Base-by-base conservation (phyloP, 2,329 filamentous ascomycete genomes). In the Nothophaeocryptopus gaeumannii region DNA sequence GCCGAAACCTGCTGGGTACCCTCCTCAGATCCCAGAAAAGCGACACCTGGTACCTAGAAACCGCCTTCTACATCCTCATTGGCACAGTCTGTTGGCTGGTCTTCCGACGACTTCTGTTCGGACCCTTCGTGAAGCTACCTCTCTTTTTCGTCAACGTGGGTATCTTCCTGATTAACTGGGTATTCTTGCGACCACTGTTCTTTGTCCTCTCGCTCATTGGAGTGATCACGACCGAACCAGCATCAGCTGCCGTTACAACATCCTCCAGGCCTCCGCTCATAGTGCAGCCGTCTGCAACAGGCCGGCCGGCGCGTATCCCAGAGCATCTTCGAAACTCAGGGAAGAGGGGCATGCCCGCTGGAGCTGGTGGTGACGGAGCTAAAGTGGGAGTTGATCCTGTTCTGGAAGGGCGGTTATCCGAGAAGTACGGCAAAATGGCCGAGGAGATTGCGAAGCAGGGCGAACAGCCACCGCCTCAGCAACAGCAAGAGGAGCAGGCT, bases 11-110 rank as follows among this genome's bases (percentile, higher is more conserved):
- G 13, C 80, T 96, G 7, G 82, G 83, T 5, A 89, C 88, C 13
- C 75, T 99, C 39, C 74, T 97, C 39, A 82, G 83, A 54, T 93
- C 88, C 56, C 89, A 95, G 67, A 99, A 99, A 77, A 93, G 86
- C 58, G 93, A 99, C 67, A 96, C 91, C 2, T 99, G 93, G 93
- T 99, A 99, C 67, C 80, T 99, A 31, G 87, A 93, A 71, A 95
- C 88, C 33, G 83, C 91, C 2, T 84, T 97, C 58, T 95, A 91
- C 67, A 78, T 96, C 60, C 79, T 97, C 12, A 64, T 86, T 15
- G 80, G 74, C 5, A 96, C 90, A 1, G 83, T 91, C 36, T 77
- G 75, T 29, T 99, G 93, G 93, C 78, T 99, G 7, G 66, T 96
- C 5, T 96, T 95, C 64, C 78, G 93, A 26, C 77, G 93, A 38